Evolutionary conservation across 78 protist species (phyloP).

Genomic region (Planoprotostelium fungivorum): DNA sequence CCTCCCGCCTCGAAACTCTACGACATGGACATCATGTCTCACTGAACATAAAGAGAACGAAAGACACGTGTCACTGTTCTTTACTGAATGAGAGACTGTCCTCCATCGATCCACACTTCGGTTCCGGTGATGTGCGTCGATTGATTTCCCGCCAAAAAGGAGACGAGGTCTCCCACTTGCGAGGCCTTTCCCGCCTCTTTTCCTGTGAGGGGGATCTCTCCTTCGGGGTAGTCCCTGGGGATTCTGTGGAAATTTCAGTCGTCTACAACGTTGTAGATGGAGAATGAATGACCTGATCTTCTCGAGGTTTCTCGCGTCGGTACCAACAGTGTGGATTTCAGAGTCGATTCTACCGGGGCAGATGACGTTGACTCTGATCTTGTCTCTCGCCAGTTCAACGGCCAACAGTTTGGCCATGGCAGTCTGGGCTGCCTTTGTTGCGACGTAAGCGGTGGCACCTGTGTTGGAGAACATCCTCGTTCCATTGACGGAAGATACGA

Average conservation of each 20-base stretch:
- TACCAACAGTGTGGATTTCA: background rate
- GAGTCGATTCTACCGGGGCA: background rate
- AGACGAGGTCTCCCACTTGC: background rate
- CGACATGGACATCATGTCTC: no score
- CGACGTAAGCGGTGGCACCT: background rate
- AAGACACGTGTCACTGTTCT: no score
- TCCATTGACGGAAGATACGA: background rate
- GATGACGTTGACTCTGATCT: background rate
- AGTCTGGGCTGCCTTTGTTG: background rate
- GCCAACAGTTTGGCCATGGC: background rate
- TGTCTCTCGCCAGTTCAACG: background rate
- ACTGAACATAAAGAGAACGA: no score
- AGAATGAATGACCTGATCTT: background rate
- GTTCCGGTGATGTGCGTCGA: background rate
- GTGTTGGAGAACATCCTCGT: background rate
- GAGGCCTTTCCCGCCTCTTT: background rate
- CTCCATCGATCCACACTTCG: background rate
- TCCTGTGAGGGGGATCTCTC: background rate
- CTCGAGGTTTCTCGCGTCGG: background rate
- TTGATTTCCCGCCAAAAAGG: background rate
- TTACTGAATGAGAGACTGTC: background rate
- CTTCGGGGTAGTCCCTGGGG: background rate
- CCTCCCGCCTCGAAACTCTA: no score
- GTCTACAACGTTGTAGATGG: background rate
- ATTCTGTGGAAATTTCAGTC: background rate